Evolutionary conservation across 495 filamentous ascomycete species (phyloP).

Genomic region (Tuber brumale): DNA sequence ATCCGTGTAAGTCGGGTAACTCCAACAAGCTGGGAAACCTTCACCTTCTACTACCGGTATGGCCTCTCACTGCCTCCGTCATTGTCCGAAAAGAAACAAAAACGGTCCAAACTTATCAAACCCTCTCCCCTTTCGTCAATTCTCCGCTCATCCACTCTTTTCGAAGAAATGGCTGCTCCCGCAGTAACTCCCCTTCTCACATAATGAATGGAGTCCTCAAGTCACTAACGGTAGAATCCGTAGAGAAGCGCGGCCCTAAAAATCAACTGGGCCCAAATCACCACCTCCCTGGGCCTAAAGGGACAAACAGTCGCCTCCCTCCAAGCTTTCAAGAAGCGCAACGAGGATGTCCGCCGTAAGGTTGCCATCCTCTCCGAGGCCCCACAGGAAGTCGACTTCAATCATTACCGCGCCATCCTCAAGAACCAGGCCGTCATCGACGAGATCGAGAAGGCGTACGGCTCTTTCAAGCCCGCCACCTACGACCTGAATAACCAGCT

Average conservation of each 20-base stretch:
- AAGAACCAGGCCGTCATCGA: conserved; percentile 92
- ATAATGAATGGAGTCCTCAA: neutral
- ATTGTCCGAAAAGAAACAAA: conserved; percentile 6
- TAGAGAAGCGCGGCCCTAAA: conserved; percentile 98
- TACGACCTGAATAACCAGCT: conserved; percentile 88
- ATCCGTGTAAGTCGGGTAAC: neutral
- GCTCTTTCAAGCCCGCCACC: conserved; percentile 76
- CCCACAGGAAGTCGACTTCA: conserved; percentile 81
- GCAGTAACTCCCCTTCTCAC: conserved; percentile 20
- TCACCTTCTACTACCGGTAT: no score
- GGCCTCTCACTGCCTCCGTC: conserved; percentile 17
- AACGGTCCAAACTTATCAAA: neutral
- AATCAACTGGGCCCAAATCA: conserved; percentile 95
- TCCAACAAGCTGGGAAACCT: neutral
- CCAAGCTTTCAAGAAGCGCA: conserved; percentile 97
- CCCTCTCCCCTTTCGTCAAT: conserved; percentile 2
- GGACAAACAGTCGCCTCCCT: conserved; percentile 87
- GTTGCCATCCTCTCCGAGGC: conserved; percentile 69
- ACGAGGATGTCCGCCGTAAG: conserved; percentile 96
- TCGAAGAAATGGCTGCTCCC: conserved; percentile 28
- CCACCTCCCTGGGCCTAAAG: conserved; percentile 85
- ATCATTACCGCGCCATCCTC: conserved; percentile 79
- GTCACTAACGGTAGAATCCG: conserved; percentile 34
- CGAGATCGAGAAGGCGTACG: conserved; percentile 93
- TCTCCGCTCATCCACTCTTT: conserved; percentile 14